These are phyloP conservation scores for Colletotrichum abscissum DNA, from an alignment of 2,329 filamentous ascomycete genomes.

Conservation along the genomic window DNA sequence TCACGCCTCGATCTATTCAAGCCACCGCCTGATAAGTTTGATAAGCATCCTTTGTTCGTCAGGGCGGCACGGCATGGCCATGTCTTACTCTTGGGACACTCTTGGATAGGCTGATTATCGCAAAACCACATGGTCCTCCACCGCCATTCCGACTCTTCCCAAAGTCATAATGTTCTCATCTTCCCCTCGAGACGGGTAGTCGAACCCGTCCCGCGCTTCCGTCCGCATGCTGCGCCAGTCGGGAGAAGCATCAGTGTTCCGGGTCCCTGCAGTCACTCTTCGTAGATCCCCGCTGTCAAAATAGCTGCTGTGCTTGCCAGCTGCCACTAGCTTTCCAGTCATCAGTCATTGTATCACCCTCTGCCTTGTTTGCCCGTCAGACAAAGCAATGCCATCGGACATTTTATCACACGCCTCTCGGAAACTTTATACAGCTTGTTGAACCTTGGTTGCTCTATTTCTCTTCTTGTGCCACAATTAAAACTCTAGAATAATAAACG, in stretches of 20 bases:
- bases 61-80: neutral
- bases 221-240: conserved; percentile 2
- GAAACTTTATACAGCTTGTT: neutral
- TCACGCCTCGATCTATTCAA: neutral
- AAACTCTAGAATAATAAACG: conserved; percentile 21
- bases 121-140: neutral
- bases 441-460: conserved; percentile 32
- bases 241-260: conserved; percentile 15
- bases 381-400: conserved; percentile 1
- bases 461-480: conserved; percentile 23
- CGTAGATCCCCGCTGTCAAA: conserved; percentile 33
- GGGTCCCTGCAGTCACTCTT: conserved; percentile 35
- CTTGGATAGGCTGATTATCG: too few species aligned
- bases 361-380: neutral
- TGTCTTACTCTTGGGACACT: neutral
- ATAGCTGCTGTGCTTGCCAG: neutral
- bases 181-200: neutral
- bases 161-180: neutral
- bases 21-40: neutral
- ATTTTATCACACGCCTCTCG: neutral
- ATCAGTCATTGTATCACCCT: conserved; percentile 25
- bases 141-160: neutral
- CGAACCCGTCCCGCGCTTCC: neutral
- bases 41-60: neutral
- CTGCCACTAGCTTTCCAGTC: neutral